Base-by-base conservation (phyloP, 2,329 filamentous ascomycete species). In the Gremmenia infestans region DNA sequence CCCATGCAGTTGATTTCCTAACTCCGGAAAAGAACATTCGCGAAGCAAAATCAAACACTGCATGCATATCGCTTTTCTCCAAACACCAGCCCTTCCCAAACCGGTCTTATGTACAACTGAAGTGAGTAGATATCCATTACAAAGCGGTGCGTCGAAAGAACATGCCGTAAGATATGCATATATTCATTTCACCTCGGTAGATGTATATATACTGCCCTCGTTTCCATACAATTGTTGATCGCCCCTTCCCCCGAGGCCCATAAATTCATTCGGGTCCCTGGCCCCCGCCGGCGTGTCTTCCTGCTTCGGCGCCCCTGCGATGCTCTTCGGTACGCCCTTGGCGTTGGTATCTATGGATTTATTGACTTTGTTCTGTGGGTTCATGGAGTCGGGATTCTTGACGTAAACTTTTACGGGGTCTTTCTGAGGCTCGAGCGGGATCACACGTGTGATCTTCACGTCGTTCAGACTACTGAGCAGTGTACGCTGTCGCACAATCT, bases 391-490 rank as follows among this genome's bases (percentile, higher is more conserved):
- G 22, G 76, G 76, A 55, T 92, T 93, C 74, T 92, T 91, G 56
- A 83, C 75, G 66, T 86, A 92, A 4, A 93, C 81, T 69, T 90
- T 91, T 58, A 93, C 78, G 0, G 83, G 78, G 2, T 79, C 75
- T 56, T 83, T 79, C 36, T 74, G 71, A 53, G 77, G 68, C 48
- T 80, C 73, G 22, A 79, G 76, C 19, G 81, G 74, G 5, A 87
- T 80, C 17, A 87, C 77, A 57, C 81, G 74, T 57, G 78, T 77
- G 61, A 86, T 74, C 67, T 81, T 74, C 68, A 94, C 82, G 50
- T 90, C 83, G 71, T 96, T 96, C 71, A 96, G 82, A 49, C 81
- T 85, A 65, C 88, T 87, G 39, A 99, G 79, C 53, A 97, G 74
- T 0, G 94, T 99, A 48, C 94, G 85, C 73, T 97, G 89, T 14